Evolutionary conservation across 768 basidiomycete species (phyloP).

Genomic region (Leucosporidium scottii): DNA sequence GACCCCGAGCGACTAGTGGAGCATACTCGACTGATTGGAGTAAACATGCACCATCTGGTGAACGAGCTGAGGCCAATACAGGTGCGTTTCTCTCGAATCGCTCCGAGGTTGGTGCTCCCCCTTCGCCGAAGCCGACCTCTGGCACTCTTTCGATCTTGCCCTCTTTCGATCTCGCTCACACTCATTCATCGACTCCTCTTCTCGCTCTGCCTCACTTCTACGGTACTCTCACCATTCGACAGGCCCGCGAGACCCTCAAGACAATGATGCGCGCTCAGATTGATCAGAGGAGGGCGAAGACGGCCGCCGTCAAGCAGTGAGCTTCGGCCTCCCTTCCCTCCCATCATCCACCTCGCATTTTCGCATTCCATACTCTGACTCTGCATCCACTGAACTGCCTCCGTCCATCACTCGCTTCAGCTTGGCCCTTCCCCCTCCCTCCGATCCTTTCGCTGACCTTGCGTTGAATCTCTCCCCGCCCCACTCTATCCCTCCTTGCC

Average conservation of each 20-base stretch:
- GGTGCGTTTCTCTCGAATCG: constrained; percentile 43
- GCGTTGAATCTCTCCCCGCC: neutral
- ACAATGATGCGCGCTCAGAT: constrained; percentile 73
- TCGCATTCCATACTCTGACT: no score
- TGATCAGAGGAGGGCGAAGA: constrained; percentile 65
- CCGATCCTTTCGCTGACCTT: no score
- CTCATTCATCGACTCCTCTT: neutral
- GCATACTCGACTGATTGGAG: constrained; percentile 71
- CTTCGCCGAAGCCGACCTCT: neutral
- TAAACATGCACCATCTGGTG: constrained; percentile 82
- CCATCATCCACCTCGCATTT: no score
- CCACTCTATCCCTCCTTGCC: neutral
- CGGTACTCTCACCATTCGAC: neutral
- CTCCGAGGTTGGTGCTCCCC: neutral
- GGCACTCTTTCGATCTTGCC: neutral
- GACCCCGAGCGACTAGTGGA: constrained; percentile 44
- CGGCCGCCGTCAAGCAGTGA: constrained; percentile 60
- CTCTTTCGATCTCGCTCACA: neutral
- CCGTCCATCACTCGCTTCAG: no score
- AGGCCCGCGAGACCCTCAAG: constrained; percentile 77
- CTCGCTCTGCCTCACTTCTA: neutral
- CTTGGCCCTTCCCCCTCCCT: no score
- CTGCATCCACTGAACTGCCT: no score
- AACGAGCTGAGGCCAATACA: constrained; percentile 86
- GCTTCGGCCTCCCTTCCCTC: constrained; percentile 28